Evolutionary conservation across 805 yeast species (phyloP).

Genomic region (Candida xiaguanensis): DNA sequence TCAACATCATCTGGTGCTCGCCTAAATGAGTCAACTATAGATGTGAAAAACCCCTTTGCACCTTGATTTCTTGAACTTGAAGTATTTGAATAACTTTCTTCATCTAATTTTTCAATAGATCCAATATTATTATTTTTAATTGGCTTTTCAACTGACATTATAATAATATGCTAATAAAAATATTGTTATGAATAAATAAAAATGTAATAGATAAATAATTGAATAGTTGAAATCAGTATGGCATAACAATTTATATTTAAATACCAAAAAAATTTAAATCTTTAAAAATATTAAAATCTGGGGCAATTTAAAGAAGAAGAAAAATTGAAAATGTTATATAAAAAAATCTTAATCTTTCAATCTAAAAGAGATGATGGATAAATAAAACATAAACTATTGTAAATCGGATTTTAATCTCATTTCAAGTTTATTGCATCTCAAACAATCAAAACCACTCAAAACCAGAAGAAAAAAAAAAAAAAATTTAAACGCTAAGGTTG

Average conservation of each 20-base stretch:
- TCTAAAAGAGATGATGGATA: neutral
- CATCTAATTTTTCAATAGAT: conserved; percentile 8
- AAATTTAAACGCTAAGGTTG: conserved; percentile 1
- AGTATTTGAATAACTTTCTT: conserved; percentile 5
- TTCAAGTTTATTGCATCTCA: neutral
- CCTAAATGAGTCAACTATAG: conserved; percentile 21
- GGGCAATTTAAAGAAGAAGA: neutral
- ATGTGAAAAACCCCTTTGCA: conserved; percentile 10
- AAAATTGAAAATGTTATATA: neutral
- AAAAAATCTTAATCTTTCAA: too few relatives aligned
- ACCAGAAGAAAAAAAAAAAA: neutral
- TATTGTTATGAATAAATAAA: neutral
- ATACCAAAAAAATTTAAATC: neutral
- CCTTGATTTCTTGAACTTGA: conserved; percentile 1
- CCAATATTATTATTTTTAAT: conserved; percentile 1
- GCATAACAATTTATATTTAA: conserved; percentile 1
- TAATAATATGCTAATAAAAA: neutral
- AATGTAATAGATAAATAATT: neutral
- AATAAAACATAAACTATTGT: neutral
- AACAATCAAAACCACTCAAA: neutral
- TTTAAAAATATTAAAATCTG: neutral
- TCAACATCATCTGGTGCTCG: conserved; percentile 18
- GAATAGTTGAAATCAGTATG: neutral
- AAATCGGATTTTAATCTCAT: too few relatives aligned
- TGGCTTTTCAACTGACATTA: conserved; percentile 7